Base-by-base conservation (phyloP, 345 rosid species). In the Schrenkiella parvula region DNA sequence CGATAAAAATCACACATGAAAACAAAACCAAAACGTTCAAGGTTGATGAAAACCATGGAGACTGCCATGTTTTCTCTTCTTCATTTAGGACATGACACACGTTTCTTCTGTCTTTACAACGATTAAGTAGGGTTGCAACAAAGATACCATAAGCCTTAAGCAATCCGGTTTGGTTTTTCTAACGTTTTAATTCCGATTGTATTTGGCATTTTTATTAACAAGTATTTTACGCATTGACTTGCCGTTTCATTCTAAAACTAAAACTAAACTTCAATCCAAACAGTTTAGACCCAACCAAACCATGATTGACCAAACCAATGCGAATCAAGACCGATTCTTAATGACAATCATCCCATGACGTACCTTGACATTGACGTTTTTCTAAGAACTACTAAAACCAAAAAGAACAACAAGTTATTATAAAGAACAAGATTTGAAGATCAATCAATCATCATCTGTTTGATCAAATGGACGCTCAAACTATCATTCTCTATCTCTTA, bases 391-490 rank as follows among this genome's bases (percentile, higher is more conserved):
- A 3, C 13, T n/a, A 54, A 26, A 7, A 8, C 2, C n/a, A 3
- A 29, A 7, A 4, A 19, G 0, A 35, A 11, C 1, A 21, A n/a
- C n/a, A 19, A 32, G 32, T 51, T 11, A 0, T 13, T 60, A 64
- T 25, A 37, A 15, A 38, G 25, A n/a, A 48, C 31, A 66, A 35
- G 50, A 52, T 17, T 2, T 21, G 28, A 39, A 29, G 35, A 69
- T 43, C 35, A 56, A 31, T 5, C 29, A 14, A 55, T 31, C 72
- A 44, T 25, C 15, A 25, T 25, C 9, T 8, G 2, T 35, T 10
- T 25, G 8, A 23, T 58, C 50, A 59, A 70, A 71, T 71, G 76
- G 76, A 62, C 28, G 0, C 53, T 63, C 55, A 72, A 51, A 31
- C 17, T 0, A 48, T 39, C 0, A 19, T 63, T 63, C 54, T 62